Evolutionary conservation across 805 yeast genomes (phyloP), one percentile per base, ranked within the genome.

Genomic region (Blastobotrys peoriensis): DNA sequence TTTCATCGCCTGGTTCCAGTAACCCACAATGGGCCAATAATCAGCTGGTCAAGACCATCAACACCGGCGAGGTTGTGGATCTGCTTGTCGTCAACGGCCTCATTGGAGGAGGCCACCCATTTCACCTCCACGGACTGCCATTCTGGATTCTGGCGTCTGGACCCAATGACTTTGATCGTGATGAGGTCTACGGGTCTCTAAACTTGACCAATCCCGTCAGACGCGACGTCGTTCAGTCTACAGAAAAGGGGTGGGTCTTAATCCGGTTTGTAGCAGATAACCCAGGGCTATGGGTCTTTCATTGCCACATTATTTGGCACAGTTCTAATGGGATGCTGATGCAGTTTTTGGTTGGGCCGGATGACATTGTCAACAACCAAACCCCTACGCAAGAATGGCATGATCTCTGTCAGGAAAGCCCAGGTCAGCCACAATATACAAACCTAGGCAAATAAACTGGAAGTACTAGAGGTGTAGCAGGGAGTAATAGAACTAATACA

Each of bases 301-400:
- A 88, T 61, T 88, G 96, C 68, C 96, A 87, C 63, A 80, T 87
- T 58, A 91, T 86, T 62, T 88, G 97, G 97, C 97, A 89, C 68
- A 75, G 87, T 65, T 75, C 79, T 55, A 95, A 88, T 67, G 97
- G 97, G 55, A 73, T 88, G 58, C 39, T 52, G 28, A 54, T 60
- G 56, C 57, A 57, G 36, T 50, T 63, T 18, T 40, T 51, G 17
- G 41, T 60, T 1, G 43, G 49, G 36, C 58, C 64, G 2, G 43
- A 41, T 1, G 41, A 48, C 43, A 38, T 54, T 4, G 46, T 39
- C 9, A 30, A 39, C 18, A n/a, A n/a, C n/a, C 49, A 51, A 38
- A 23, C 36, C 8, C 63, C 65, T 3, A 58, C 63, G 3, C 19
- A 27, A 5, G 41, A 41, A 8, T 47, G 48, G 51, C 38, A 13